A percentile compares a stretch with the other conserved stretches of the same genome.
These are phyloP conservation scores for Globisporangium cystogenes DNA, from an alignment of 352 stramenopile genomes.

Conservation along the genomic window DNA sequence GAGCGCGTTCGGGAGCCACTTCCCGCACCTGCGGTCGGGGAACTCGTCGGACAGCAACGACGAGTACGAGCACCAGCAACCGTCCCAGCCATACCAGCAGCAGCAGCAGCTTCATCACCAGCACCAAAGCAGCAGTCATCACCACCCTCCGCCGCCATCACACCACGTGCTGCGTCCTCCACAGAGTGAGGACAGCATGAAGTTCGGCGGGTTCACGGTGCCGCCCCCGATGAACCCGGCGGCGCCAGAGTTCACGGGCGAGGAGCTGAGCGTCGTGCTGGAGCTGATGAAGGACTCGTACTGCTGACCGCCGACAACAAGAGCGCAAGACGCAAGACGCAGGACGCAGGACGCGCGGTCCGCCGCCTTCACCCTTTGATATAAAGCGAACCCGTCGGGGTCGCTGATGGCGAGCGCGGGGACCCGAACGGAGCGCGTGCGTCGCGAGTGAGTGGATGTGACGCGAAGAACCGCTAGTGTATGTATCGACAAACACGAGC, in stretches of 20 bases:
- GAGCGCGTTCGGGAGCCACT: conserved; percentile 23
- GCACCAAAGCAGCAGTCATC: conserved; percentile 21
- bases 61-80: conserved; percentile 23
- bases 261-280: conserved; percentile 72
- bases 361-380: conserved; percentile 3
- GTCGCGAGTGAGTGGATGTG: neutral
- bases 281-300: conserved; percentile 81
- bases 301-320: conserved; percentile 22
- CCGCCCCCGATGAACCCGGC: conserved; percentile 62
- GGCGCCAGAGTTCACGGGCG: conserved; percentile 65
- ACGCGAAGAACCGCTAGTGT: neutral
- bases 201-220: conserved; percentile 44
- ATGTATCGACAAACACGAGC: too few relatives aligned
- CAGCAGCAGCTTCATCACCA: conserved; percentile 12
- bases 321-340: too few relatives aligned
- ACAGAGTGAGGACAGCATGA: conserved; percentile 33
- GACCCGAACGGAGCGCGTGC: neutral
- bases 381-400: conserved; percentile 5
- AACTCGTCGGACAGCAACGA: conserved; percentile 22
- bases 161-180: conserved; percentile 61
- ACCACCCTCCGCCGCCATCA: conserved; percentile 15
- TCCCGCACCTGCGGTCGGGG: conserved; percentile 19
- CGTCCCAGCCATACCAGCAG: conserved; percentile 12
- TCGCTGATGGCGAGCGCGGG: neutral
- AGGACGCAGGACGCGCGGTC: too few relatives aligned